Percentiles rank a stretch among this genome's conserved stretches.
phyloP scores from a whole-genome alignment of 2,329 filamentous ascomycete species.

The Monosporascus sp. region DNA sequence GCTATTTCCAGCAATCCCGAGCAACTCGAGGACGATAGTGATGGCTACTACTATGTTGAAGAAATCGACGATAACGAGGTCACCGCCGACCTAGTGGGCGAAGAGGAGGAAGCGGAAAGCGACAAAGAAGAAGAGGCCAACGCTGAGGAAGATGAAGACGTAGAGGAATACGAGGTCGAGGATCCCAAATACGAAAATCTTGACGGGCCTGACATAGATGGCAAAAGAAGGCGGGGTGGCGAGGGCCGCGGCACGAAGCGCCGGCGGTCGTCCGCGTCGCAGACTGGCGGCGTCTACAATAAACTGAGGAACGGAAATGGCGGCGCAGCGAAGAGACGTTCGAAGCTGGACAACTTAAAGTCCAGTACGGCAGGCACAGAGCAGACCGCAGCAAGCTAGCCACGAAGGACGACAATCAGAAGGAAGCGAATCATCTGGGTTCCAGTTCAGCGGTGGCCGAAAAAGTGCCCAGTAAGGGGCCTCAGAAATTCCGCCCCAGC shows the following conservation, averaged over 20 bases:
- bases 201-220: not conserved
- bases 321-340: not conserved
- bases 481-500: too few relatives aligned
- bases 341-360: not conserved
- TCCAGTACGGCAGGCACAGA: too few relatives aligned
- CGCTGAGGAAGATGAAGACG: not conserved
- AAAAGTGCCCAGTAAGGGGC: too few relatives aligned
- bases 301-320: not conserved
- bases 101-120: not conserved
- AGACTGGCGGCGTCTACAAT: not conserved
- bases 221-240: not conserved
- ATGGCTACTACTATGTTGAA: not conserved
- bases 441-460: too few relatives aligned
- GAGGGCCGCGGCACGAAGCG: not conserved
- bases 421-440: too few relatives aligned
- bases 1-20: not conserved
- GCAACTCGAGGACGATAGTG: not conserved
- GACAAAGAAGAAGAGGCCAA: not conserved
- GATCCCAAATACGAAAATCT: not conserved
- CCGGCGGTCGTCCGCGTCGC: not conserved
- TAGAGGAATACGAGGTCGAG: not conserved
- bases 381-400: too few relatives aligned
- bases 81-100: not conserved
- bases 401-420: too few relatives aligned
- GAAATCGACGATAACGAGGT: not conserved